Evolutionary conservation across 768 basidiomycete genomes (phyloP).

Genomic region (Austroboletus festivus): DNA sequence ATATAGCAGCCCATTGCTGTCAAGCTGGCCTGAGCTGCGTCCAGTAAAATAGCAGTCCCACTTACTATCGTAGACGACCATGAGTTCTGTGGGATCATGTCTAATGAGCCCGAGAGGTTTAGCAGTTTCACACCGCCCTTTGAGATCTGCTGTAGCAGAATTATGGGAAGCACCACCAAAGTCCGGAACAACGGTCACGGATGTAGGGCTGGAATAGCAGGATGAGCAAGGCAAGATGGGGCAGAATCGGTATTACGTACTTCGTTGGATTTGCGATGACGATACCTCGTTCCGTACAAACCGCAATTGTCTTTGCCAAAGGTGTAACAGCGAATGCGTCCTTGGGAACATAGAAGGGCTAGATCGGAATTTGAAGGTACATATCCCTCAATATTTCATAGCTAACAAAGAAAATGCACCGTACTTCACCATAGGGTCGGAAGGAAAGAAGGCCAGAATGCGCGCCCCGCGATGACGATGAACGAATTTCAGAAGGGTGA

Average conservation of each 20-base stretch:
- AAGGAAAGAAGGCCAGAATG: conserved; percentile 42
- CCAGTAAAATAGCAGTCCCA: neutral
- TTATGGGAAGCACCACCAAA: conserved; percentile 41
- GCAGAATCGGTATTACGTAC: conserved; percentile 38
- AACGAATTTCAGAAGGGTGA: conserved; percentile 35
- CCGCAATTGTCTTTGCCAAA: conserved; percentile 59
- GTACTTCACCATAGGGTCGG: conserved; percentile 63
- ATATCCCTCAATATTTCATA: neutral
- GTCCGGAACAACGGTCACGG: conserved; percentile 58
- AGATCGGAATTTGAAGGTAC: neutral
- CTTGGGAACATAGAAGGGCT: conserved; percentile 71
- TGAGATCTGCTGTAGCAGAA: conserved; percentile 48
- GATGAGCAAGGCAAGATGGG: neutral
- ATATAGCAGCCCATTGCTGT: conserved; percentile 76
- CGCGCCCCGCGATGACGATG: conserved; percentile 35
- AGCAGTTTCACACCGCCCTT: conserved; percentile 51
- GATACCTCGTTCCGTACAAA: conserved; percentile 64
- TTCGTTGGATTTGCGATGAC: conserved; percentile 64
- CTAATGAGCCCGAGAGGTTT: conserved; percentile 69
- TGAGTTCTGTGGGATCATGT: conserved; percentile 49
- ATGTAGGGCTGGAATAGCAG: conserved; percentile 34
- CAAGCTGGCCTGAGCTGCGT: neutral
- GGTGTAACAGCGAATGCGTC: conserved; percentile 62
- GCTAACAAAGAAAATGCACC: conserved; percentile 16
- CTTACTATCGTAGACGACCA: conserved; percentile 76